phyloP scores from a whole-genome alignment of 305 asterid genomes.

The Fraxinus greggii region DNA sequence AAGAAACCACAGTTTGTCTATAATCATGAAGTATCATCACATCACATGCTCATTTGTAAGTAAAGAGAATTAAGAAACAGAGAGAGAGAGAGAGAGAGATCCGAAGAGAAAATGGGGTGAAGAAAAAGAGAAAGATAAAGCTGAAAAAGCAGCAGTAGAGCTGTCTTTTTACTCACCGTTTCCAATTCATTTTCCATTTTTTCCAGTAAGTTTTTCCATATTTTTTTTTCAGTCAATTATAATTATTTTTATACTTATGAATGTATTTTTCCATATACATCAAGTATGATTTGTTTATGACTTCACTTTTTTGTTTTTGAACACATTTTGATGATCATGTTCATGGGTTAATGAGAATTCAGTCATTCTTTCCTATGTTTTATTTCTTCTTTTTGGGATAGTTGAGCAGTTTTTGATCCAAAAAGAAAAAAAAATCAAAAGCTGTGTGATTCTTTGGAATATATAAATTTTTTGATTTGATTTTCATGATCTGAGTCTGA shows the following conservation, averaged over 20 bases:
- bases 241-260: slow-evolving; percentile 2
- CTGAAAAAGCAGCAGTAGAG: slow-evolving; percentile 31
- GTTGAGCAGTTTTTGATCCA: neutral
- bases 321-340: slow-evolving; percentile 21
- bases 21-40: slow-evolving; percentile 12
- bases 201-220: slow-evolving; percentile 34
- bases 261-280: slow-evolving; percentile 4
- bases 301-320: neutral
- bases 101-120: slow-evolving; percentile 29
- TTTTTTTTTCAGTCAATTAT: slow-evolving; percentile 8
- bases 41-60: neutral
- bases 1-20: neutral
- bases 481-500: slow-evolving; percentile 37
- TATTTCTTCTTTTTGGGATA: neutral
- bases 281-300: slow-evolving; percentile 23
- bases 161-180: slow-evolving; percentile 19
- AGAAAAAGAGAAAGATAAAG: slow-evolving; percentile 19
- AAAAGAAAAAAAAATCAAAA: neutral
- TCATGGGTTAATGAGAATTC: neutral
- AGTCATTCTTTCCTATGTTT: neutral
- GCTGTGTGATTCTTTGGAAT: neutral
- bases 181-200: slow-evolving; percentile 19
- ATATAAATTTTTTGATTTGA: neutral
- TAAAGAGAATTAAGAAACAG: slow-evolving; percentile 12
- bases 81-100: slow-evolving; percentile 24